Evolutionary conservation across 352 stramenopile species (phyloP).

Genomic region (Globisporangium yorkense): DNA sequence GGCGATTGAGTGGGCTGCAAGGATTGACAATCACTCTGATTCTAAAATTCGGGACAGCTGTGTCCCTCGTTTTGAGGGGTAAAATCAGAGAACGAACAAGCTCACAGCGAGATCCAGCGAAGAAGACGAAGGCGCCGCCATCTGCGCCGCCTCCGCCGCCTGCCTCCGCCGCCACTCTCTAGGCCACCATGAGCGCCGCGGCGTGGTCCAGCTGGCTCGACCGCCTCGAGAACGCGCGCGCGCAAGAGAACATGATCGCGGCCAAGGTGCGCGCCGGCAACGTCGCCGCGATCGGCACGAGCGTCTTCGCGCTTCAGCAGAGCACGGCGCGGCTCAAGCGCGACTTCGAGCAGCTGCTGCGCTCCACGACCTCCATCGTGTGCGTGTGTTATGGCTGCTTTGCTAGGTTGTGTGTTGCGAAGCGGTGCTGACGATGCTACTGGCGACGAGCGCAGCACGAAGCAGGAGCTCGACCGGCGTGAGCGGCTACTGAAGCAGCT

Average conservation of each 20-base stretch:
- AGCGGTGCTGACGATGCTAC: not conserved
- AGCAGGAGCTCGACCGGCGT: conserved; percentile 62
- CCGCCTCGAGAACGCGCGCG: conserved; percentile 66
- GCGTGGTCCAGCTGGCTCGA: conserved; percentile 81
- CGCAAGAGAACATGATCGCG: conserved; percentile 56
- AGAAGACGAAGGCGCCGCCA: not conserved
- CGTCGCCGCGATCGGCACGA: conserved; percentile 54
- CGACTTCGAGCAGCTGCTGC: conserved; percentile 78
- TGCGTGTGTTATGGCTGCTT: conserved; percentile 19
- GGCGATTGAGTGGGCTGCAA: conserved; percentile 5
- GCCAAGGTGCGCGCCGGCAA: conserved; percentile 68
- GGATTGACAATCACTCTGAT: not conserved
- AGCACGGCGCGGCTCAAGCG: conserved; percentile 70
- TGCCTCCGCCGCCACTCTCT: not conserved
- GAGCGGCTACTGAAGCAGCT: conserved; percentile 60
- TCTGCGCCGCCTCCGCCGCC: not conserved
- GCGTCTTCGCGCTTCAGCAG: conserved; percentile 82
- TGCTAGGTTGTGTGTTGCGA: not conserved
- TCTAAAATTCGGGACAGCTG: not conserved
- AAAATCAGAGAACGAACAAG: not conserved
- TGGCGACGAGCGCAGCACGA: conserved; percentile 27
- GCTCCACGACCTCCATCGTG: conserved; percentile 37
- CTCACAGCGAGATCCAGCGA: conserved; percentile 7
- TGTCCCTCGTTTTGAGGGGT: conserved; percentile 2
- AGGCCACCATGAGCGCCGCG: conserved; percentile 44